These are phyloP conservation scores for Dioscorea zingiberensis DNA, from an alignment of 106 monocot species.

Conservation along the genomic window DNA sequence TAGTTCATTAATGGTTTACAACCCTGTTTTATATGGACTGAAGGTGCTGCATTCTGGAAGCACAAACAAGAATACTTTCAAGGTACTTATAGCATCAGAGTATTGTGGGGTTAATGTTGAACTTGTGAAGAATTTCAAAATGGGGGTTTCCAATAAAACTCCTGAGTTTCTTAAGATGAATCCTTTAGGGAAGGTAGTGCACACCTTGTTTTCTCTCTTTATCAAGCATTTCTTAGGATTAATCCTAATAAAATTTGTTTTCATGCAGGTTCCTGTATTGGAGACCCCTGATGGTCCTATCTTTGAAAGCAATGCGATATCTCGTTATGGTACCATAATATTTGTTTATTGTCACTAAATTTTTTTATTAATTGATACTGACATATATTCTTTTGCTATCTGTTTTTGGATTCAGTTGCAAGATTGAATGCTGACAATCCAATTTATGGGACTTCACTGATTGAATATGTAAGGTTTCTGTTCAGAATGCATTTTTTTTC, in stretches of 20 bases:
- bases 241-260: background rate
- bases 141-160: slow-evolving; percentile 83
- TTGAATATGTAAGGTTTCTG: slow-evolving; percentile 66
- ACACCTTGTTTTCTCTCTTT: background rate
- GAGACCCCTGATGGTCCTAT: slow-evolving; percentile 87
- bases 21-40: background rate
- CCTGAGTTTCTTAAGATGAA: slow-evolving; percentile 89
- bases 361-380: background rate
- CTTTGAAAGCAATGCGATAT: slow-evolving; percentile 90
- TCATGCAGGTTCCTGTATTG: slow-evolving; percentile 73
- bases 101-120: slow-evolving; percentile 64
- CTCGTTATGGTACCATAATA: slow-evolving; percentile 60
- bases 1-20: too few relatives aligned
- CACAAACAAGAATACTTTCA: slow-evolving; percentile 72
- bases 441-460: slow-evolving; percentile 67
- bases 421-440: slow-evolving; percentile 63
- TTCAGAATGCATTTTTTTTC: background rate
- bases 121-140: slow-evolving; percentile 56
- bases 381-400: background rate
- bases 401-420: slow-evolving; percentile 43
- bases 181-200: slow-evolving; percentile 71
- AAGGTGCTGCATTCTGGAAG: slow-evolving; percentile 44
- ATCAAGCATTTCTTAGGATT: background rate
- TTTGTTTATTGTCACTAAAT: background rate
- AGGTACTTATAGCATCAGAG: slow-evolving; percentile 76